phyloP scores from a whole-genome alignment of 306 rosid genomes.

The Geum urbanum region DNA sequence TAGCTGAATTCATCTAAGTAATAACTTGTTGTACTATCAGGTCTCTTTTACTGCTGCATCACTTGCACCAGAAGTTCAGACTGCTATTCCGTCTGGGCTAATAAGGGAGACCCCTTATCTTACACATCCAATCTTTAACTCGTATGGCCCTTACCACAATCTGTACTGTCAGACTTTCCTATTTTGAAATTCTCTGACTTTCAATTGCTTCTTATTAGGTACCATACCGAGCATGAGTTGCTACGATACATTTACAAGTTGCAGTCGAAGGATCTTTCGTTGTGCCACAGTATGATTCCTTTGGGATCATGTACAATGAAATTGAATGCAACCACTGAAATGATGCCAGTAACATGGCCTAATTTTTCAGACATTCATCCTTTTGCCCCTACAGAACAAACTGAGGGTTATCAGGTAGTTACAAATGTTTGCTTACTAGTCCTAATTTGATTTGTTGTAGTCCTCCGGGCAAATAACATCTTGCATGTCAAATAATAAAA shows the following conservation, averaged over 20 bases:
- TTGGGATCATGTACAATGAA: conserved; percentile 99
- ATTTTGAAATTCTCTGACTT: conserved; percentile 27
- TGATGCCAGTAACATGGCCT: conserved; percentile 99
- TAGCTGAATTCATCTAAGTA: conserved; percentile 19
- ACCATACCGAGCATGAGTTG: conserved; percentile 96
- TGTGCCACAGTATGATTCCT: conserved; percentile 99
- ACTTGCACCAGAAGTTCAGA: conserved; percentile 74
- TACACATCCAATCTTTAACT: conserved; percentile 88
- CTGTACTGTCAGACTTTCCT: conserved; percentile 20
- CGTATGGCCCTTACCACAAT: conserved; percentile 40
- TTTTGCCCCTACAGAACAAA: conserved; percentile 83
- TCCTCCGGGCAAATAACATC: conserved; percentile 32
- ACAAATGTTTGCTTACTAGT: conserved; percentile 8
- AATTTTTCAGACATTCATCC: conserved; percentile 78
- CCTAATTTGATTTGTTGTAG: conserved; percentile 16
- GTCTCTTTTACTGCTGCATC: conserved; percentile 89
- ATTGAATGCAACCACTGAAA: conserved; percentile 91
- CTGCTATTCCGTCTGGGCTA: conserved; percentile 63
- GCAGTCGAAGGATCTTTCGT: conserved; percentile 86
- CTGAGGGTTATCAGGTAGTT: conserved; percentile 91
- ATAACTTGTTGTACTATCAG: conserved; percentile 33
- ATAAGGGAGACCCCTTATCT: conserved; percentile 70
- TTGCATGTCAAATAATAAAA: conserved; percentile 18
- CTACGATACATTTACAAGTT: conserved; percentile 74
- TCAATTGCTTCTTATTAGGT: conserved; percentile 42